phyloP scores from a whole-genome alignment of 768 basidiomycete species.

The Mycena filopes region DNA sequence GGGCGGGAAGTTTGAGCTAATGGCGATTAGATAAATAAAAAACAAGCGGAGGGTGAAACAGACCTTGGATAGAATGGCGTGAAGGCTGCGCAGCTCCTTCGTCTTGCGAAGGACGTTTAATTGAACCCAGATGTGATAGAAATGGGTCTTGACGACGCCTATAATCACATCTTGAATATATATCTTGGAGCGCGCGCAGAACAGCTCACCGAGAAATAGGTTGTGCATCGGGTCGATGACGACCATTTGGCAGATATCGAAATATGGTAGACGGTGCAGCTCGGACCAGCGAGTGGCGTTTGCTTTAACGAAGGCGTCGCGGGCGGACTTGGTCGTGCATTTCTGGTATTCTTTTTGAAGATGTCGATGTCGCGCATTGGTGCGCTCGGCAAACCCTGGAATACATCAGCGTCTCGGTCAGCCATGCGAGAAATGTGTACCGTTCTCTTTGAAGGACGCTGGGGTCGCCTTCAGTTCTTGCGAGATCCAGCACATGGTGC shows the following conservation, averaged over 20 bases:
- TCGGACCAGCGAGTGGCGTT: background rate
- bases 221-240: background rate
- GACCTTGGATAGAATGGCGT: background rate
- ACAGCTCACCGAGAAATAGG: background rate
- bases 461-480: slow-evolving; percentile 36
- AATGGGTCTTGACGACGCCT: background rate
- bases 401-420: no score
- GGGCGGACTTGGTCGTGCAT: background rate
- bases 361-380: background rate
- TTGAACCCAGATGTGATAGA: background rate
- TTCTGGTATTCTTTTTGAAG: background rate
- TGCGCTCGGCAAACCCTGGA: background rate
- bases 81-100: background rate
- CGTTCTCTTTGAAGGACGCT: slow-evolving; percentile 31
- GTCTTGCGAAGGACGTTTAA: background rate
- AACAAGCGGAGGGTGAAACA: background rate
- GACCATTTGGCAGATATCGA: background rate
- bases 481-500: slow-evolving; percentile 47
- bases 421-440: background rate
- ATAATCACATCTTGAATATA: no score
- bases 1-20: background rate
- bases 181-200: background rate
- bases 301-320: background rate
- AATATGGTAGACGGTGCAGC: background rate
- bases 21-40: background rate